Conservation (phyloP, 192 early-diverging fungal species). For the Phlyctochytrium arcticum region DNA sequence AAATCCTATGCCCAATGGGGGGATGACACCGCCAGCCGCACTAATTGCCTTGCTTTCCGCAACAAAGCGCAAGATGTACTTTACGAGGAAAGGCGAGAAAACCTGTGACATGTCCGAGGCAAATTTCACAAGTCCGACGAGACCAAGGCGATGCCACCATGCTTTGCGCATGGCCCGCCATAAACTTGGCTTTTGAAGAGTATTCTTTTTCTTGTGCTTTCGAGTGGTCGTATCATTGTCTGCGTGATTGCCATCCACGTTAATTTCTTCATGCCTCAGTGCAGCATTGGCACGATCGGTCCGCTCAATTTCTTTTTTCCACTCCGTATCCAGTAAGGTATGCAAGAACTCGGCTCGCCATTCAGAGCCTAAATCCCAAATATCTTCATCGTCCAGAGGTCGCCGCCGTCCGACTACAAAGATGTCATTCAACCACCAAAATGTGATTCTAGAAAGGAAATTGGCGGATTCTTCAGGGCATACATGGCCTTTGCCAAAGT, state of each 20-base stretch:
- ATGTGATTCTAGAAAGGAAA: slow-evolving; percentile 30
- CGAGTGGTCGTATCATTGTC: neutral
- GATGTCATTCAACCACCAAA: slow-evolving; percentile 57
- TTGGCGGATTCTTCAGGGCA: slow-evolving; percentile 15
- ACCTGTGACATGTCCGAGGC: slow-evolving; percentile 30
- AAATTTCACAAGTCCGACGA: slow-evolving; percentile 28
- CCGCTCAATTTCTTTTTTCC: slow-evolving; percentile 30
- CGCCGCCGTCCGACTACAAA: slow-evolving; percentile 51
- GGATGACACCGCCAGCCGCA: neutral
- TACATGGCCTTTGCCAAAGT: slow-evolving; percentile 1
- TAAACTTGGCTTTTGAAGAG: slow-evolving; percentile 5
- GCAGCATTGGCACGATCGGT: neutral
- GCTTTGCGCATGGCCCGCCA: slow-evolving; percentile 20
- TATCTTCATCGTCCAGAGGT: slow-evolving; percentile 54
- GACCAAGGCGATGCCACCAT: slow-evolving; percentile 21
- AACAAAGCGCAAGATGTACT: slow-evolving; percentile 36
- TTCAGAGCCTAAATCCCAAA: slow-evolving; percentile 43
- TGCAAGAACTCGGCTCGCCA: slow-evolving; percentile 25
- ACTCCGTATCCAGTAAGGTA: slow-evolving; percentile 30
- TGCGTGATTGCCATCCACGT: neutral
- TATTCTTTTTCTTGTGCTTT: too few species aligned
- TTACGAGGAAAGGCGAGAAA: slow-evolving; percentile 43
- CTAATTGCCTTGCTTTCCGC: slow-evolving; percentile 1
- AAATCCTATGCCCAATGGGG: slow-evolving; percentile 1
- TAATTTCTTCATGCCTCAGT: neutral